Evolutionary conservation across 192 early-diverging fungal genomes (phyloP).

Genomic region (Coemansia sp.): DNA sequence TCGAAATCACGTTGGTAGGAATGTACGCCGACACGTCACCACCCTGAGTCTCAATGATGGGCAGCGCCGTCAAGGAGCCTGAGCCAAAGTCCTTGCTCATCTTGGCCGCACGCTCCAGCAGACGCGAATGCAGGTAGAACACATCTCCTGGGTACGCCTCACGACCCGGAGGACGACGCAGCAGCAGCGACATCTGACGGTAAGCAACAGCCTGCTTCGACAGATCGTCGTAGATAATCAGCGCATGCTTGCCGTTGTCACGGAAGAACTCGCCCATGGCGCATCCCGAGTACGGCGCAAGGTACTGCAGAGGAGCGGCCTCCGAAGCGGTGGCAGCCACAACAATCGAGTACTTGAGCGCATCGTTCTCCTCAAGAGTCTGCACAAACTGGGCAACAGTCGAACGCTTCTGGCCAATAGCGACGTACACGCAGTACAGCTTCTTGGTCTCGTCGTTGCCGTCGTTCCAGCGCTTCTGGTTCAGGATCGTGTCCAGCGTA

Average conservation of each 20-base stretch:
- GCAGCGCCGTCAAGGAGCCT: conserved; percentile 97
- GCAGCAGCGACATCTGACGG: conserved; percentile 99
- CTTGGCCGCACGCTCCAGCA: conserved; percentile 99
- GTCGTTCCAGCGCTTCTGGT: conserved; percentile 99
- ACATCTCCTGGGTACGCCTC: conserved; percentile 99
- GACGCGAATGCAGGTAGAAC: conserved; percentile 99
- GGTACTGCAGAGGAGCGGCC: conserved; percentile 97
- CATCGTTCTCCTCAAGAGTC: conserved; percentile 97
- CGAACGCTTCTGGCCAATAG: conserved; percentile 98
- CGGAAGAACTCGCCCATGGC: conserved; percentile 99
- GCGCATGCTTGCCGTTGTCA: conserved; percentile 96
- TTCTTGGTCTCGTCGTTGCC: conserved; percentile 95
- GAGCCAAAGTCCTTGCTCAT: conserved; percentile 95
- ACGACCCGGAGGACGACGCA: conserved; percentile 99
- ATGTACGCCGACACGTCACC: conserved; percentile 99
- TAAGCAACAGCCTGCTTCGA: conserved; percentile 99
- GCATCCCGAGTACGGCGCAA: conserved; percentile 98
- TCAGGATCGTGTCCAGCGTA: conserved; percentile 97
- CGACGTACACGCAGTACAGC: conserved; percentile 99
- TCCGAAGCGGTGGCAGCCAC: conserved; percentile 99
- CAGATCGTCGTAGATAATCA: conserved; percentile 99
- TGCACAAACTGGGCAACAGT: conserved; percentile 99
- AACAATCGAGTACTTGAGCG: conserved; percentile 97
- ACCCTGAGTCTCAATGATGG: conserved; percentile 99
- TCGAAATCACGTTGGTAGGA: conserved; percentile 99